phyloP scores from a whole-genome alignment of 495 filamentous ascomycete species.

The Apiosordaria backusii region DNA sequence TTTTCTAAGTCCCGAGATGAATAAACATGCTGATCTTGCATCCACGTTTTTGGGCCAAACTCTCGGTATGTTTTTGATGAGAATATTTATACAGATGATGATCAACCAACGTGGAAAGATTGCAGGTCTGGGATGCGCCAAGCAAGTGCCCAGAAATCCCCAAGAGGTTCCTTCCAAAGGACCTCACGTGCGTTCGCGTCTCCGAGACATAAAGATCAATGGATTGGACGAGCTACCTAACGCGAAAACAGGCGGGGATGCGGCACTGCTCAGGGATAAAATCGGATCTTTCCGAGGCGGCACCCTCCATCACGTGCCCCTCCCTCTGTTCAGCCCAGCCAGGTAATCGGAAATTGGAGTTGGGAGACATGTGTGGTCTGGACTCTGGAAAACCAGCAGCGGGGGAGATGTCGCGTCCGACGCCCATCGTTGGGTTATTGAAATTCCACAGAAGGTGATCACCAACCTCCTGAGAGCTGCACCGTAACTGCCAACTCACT shows the following conservation, averaged over 20 bases:
- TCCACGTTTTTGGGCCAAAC: background rate
- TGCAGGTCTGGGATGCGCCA: background rate
- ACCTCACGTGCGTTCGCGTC: background rate
- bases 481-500: too few species aligned
- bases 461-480: too few species aligned
- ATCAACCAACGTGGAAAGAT: background rate
- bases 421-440: too few species aligned
- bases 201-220: background rate
- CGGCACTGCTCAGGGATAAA: background rate
- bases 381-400: too few species aligned
- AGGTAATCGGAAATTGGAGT: too few species aligned
- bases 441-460: background rate
- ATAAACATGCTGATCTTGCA: background rate
- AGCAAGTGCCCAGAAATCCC: background rate
- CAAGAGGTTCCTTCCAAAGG: background rate
- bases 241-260: background rate
- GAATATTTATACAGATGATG: background rate
- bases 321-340: background rate
- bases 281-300: too few species aligned
- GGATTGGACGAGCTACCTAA: background rate
- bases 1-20: background rate
- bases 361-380: background rate
- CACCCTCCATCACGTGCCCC: background rate
- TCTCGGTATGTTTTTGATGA: background rate
- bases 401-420: too few species aligned